Conservation (phyloP, 73 alveolate genomes). For the Uronychia binucleata region DNA sequence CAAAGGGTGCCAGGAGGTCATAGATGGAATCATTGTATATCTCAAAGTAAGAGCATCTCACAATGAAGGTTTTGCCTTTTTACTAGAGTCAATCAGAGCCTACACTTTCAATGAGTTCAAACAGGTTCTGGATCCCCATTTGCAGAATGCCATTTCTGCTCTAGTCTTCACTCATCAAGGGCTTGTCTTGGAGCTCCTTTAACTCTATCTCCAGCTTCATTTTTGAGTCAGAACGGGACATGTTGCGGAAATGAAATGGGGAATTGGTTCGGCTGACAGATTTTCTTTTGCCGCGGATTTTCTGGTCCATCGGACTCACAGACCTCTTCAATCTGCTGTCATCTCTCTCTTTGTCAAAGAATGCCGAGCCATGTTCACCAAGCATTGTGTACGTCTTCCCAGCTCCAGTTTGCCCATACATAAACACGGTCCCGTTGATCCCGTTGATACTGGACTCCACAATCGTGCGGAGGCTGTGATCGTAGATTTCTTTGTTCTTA, state of each 20-base stretch:
- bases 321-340: background rate
- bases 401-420: conserved; percentile 71
- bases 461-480: conserved; percentile 18
- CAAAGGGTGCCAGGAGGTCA: conserved; percentile 81
- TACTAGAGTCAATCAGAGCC: background rate
- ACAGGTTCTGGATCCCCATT: background rate
- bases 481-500: conserved; percentile 16
- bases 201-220: background rate
- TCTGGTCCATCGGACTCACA: background rate
- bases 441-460: conserved; percentile 50
- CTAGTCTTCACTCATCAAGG: background rate
- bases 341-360: background rate
- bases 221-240: background rate
- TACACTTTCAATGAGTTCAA: background rate
- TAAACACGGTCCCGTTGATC: conserved; percentile 60
- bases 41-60: conserved; percentile 91
- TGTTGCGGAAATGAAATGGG: background rate
- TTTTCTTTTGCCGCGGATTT: background rate
- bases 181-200: background rate
- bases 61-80: conserved; percentile 29
- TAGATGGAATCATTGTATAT: conserved; percentile 93
- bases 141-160: conserved; percentile 1
- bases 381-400: conserved; percentile 73
- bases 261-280: background rate
- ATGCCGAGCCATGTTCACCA: conserved; percentile 21